Conservation (phyloP, 306 rosid genomes). For the Psophocarpus tetragonolobus region DNA sequence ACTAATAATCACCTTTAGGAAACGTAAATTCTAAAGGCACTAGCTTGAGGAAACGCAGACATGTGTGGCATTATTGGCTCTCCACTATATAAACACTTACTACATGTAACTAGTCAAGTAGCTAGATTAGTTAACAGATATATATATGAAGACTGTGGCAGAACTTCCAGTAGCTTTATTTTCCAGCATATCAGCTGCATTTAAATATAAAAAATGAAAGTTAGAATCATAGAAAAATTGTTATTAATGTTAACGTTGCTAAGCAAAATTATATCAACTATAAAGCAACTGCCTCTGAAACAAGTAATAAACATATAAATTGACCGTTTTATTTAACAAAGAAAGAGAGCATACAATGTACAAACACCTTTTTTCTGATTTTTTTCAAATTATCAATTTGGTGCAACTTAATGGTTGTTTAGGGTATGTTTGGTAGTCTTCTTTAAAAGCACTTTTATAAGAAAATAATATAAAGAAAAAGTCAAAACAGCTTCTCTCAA, state of each 20-base stretch:
- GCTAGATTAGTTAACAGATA: not conserved
- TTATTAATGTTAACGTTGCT: not conserved
- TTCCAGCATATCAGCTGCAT: slow-evolving; percentile 41
- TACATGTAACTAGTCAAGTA: slow-evolving; percentile 22
- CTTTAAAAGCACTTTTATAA: no score
- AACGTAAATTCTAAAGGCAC: slow-evolving; percentile 9
- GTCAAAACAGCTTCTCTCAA: no score
- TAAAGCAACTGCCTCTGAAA: not conserved
- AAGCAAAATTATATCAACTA: not conserved
- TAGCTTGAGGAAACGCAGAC: slow-evolving; percentile 7
- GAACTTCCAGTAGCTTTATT: slow-evolving; percentile 21
- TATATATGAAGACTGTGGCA: not conserved
- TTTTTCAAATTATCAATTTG: no score
- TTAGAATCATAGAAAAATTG: not conserved
- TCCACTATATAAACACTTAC: slow-evolving; percentile 1
- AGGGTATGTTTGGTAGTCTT: no score
- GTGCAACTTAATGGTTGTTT: no score
- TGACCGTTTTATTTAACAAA: not conserved
- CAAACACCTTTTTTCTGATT: no score
- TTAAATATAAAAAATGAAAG: not conserved
- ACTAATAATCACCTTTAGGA: not conserved
- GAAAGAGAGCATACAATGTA: not conserved
- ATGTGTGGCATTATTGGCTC: not conserved
- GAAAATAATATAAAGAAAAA: no score
- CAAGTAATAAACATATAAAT: not conserved